phyloP scores from a whole-genome alignment of 192 early-diverging fungal species.

The Geranomyces michiganensis region DNA sequence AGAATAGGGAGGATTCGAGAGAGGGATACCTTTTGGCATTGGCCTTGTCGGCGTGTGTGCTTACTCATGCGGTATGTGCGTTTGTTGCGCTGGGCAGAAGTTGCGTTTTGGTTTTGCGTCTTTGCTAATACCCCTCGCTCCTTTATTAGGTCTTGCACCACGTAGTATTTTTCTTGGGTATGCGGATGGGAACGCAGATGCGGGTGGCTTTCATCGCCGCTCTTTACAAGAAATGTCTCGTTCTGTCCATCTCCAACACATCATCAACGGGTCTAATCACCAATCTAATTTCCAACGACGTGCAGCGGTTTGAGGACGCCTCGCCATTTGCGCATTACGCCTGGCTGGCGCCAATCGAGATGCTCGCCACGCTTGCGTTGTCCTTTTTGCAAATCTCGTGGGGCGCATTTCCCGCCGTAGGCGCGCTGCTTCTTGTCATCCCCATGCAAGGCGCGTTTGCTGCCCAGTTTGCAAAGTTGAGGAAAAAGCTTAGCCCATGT shows the following conservation, averaged over 20 bases:
- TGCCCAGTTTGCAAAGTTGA: conserved; percentile 28
- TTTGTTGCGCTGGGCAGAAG: too few species aligned
- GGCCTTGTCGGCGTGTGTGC: conserved; percentile 27
- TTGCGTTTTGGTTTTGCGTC: conserved; percentile 11
- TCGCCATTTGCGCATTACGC: conserved; percentile 47
- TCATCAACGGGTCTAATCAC: conserved; percentile 50
- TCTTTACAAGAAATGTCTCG: conserved; percentile 51
- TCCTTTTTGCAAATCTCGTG: conserved; percentile 48
- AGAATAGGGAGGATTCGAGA: conserved; percentile 2
- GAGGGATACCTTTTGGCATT: conserved; percentile 40
- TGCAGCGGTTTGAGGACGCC: conserved; percentile 56
- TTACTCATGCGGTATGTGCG: conserved; percentile 32
- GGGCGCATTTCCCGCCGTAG: conserved; percentile 44
- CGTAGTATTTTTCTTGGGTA: conserved; percentile 29
- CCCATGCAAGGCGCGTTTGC: conserved; percentile 52
- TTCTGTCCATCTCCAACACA: conserved; percentile 44
- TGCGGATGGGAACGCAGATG: conserved; percentile 52
- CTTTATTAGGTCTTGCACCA: conserved; percentile 21
- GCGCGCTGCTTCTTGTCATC: conserved; percentile 41
- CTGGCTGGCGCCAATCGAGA: conserved; percentile 52
- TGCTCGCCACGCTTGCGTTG: conserved; percentile 43
- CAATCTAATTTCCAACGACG: conserved; percentile 55
- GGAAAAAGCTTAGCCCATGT: conserved; percentile 32
- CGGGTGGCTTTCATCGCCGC: conserved; percentile 49
- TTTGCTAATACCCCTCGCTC: background rate